Evolutionary conservation across 1,284 basidiomycete species (phyloP).

Genomic region (Cystobasidium pallidum): DNA sequence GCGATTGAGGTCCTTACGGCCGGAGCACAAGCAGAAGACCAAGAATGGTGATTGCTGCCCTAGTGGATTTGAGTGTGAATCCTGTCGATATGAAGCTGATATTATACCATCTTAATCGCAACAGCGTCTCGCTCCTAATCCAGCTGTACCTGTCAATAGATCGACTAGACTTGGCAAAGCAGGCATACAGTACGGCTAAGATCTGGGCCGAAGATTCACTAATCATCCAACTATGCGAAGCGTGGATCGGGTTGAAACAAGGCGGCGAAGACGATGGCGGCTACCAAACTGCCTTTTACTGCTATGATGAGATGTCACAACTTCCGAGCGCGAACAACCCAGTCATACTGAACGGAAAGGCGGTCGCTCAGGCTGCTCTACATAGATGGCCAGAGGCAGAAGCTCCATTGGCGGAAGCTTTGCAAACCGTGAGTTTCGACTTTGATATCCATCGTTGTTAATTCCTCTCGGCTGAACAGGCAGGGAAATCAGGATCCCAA

Average conservation of each 20-base stretch:
- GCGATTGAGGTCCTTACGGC: constrained; percentile 81
- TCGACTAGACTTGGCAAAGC: constrained; percentile 80
- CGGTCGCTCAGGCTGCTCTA: constrained; percentile 77
- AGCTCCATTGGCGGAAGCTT: constrained; percentile 79
- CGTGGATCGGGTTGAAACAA: constrained; percentile 73
- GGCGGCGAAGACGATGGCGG: constrained; percentile 54
- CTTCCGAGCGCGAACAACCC: constrained; percentile 75
- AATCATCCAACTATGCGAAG: constrained; percentile 84
- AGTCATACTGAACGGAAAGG: constrained; percentile 76
- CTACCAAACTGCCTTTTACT: constrained; percentile 70
- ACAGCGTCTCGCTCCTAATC: constrained; percentile 74
- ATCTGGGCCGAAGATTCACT: constrained; percentile 85
- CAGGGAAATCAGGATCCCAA: constrained; percentile 46
- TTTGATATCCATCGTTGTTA: not conserved
- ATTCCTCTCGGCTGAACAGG: not conserved
- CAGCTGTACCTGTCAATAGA: constrained; percentile 84
- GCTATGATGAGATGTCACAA: constrained; percentile 88
- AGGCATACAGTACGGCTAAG: constrained; percentile 77
- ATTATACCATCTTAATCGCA: not conserved
- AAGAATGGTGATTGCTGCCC: constrained; percentile 88
- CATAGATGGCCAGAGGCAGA: constrained; percentile 79
- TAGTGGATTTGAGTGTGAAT: no score
- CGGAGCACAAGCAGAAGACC: constrained; percentile 70
- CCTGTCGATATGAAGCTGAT: no score
- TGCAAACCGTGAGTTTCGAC: constrained; percentile 62